Base-by-base conservation (phyloP, 176 grass and related monocot species). In the Pontederia paniculata region DNA sequence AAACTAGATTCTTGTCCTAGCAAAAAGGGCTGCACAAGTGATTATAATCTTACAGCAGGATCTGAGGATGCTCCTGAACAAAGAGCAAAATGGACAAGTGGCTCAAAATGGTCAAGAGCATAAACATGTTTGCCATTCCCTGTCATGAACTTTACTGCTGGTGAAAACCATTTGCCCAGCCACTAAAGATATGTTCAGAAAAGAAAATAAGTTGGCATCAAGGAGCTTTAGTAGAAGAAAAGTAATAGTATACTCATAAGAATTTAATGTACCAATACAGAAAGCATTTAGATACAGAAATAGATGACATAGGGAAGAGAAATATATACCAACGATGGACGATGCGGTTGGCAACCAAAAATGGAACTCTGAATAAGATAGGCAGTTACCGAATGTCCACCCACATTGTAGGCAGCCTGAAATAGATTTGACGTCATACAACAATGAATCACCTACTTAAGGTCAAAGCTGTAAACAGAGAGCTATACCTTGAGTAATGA, bases 361-460 rank as follows among this genome's bases (percentile, higher is more conserved):
- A 98, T 98, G 70, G 72, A 98, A 73, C 65, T 81, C 45, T 83
- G 86, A 70, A 98, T 98, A 56, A 62, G 77, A 54, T 78, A 74
- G 51, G 87, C 79, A 65, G 91, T 98, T 48, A 98, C 69, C 52
- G 87, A 93, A 77, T 88, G 69, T 10, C 94, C 94, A 58, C 94
- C 94, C 15, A 98, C 75, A 50, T 93, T 82, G 60, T 98, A 98
- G 70, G 83, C 77, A 57, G 94, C 94, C 94, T 98, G 77, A 55
- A 61, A 44, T 17, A 68, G 9, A 60, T 52, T 78, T 80, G 45
- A 80, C 19, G 42, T 58, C 55, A 23, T 5, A 67, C 60, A 74
- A 62, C 4, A 42, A 42, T 11, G n/a, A 61, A 51, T 19, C 12
- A 44, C 42, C 46, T 12, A 16, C 11, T 61, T 17, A n/a, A 10